Evolutionary conservation across 148 eudicot genomes (phyloP), one percentile per base, ranked within the genome.

Genomic region (Pharnaceum exiguum): DNA sequence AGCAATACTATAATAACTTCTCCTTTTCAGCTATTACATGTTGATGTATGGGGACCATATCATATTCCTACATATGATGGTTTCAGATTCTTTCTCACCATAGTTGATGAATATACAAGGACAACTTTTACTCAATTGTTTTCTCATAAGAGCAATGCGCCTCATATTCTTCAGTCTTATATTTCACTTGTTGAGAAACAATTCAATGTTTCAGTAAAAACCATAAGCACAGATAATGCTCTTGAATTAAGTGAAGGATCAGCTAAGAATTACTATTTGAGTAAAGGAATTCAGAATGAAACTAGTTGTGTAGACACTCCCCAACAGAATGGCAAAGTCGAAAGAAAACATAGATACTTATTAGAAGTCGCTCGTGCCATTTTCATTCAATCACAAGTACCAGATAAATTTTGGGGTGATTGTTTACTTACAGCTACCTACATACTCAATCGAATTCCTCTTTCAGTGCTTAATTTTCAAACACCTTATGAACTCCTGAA

Each of bases 41-140:
- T 44, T 12, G 51, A 63, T 12, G 9, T 44, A 10, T 71, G 66
- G 75, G 75, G 66, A 1, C 60, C 65, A 1, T 24, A 55, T 15
- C 45, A 54, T 1, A 1, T 13, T 21, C 1, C 22, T 0, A 39
- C 61, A 1, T 12, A 9, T 0, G 7, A 51, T 23, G 62, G 66
- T 2, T 37, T 11, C 18, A 10, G 24, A 0, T 59, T 26, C 26
- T 71, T 65, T 30, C 21, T 71, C 1, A 28, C 50, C 1, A 58
- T 71, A 23, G 53, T 71, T 15, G 60, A 64, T 58, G 64, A 63
- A 16, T 45, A n/a, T 23, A 22, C 61, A 0, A 40, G 29, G 40
- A 39, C 26, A 10, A 35, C 54, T 15, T 59, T 70, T 65, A 21
- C 60, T 10, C 57, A 32, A 23, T 56, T 62, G 1, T 2, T 71